Percentiles rank a stretch among this genome's conserved stretches.
These are phyloP conservation scores for Rhynchospora breviuscula DNA, from an alignment of 176 grass and related monocot genomes.

Conservation along the genomic window DNA sequence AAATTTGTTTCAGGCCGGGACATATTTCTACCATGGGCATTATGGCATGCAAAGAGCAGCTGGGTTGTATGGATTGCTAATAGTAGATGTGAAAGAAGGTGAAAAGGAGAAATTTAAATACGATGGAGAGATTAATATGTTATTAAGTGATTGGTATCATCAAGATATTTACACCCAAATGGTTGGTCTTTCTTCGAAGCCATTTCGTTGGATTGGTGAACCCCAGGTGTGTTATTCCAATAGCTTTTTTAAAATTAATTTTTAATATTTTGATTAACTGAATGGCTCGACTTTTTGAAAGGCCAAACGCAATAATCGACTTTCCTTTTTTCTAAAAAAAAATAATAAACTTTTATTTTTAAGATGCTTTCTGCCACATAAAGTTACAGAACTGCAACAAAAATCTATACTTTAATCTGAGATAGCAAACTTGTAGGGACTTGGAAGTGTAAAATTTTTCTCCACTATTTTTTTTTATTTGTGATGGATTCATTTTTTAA, in stretches of 20 bases:
- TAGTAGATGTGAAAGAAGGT: constrained; percentile 60
- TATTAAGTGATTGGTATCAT: constrained; percentile 87
- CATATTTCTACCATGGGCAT: constrained; percentile 90
- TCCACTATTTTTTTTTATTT: no score
- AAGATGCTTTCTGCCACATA: no score
- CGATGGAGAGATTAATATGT: constrained; percentile 73
- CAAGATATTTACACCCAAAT: constrained; percentile 69
- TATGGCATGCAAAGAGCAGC: constrained; percentile 90
- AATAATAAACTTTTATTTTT: background rate
- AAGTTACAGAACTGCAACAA: no score
- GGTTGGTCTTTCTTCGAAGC: constrained; percentile 64
- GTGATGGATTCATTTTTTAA: no score
- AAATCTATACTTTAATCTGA: no score
- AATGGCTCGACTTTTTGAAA: no score
- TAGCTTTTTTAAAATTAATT: background rate
- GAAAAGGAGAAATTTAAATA: constrained; percentile 72
- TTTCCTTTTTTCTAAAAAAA: background rate
- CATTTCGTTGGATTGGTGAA: constrained; percentile 79
- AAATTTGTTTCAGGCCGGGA: constrained; percentile 32
- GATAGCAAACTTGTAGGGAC: no score
- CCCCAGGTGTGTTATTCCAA: constrained; percentile 46
- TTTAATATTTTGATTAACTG: background rate
- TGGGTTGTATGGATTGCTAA: constrained; percentile 74
- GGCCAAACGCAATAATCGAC: no score
- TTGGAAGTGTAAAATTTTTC: no score